Evolutionary conservation across 2,329 filamentous ascomycete genomes (phyloP), one percentile per base, ranked within the genome.

Genomic region (Apiospora hydei): DNA sequence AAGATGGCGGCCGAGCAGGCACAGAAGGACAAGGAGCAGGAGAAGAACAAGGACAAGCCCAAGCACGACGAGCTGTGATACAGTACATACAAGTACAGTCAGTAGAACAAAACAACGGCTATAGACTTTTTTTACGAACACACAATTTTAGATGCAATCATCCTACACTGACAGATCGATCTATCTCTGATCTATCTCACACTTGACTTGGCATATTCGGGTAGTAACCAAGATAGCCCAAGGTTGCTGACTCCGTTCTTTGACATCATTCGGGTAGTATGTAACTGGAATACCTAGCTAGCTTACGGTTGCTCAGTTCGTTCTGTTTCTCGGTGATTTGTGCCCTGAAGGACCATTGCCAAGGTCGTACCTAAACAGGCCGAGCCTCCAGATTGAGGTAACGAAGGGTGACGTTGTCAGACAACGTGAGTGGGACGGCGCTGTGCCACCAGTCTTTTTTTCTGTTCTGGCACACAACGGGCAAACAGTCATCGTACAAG

Each of bases 1-100:
- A 80, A 83, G 77, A 78, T 81, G 71, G 77, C 77, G 46, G 75
- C 80, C 75, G 80, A 83, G 73, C 76, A 80, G 73, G 75, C 76
- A 51, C 67, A 69, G 53, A 61, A 78, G 67, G 75, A 74, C 49
- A n/a, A 57, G 68, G 77, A 77, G 49, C 74, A 76, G 34, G 73
- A 77, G 46, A 51, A 74, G 34, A 38, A 38, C 34, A 38, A 38
- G 5, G 34, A 38, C 24, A 77, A 76, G 73, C 72, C 74, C 61
- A 78, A 77, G 64, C 76, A 79, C 71, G 78, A 80, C 47, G 77
- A 80, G 74, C 74, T 80, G 74, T 78, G 75, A 77, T 71, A 74
- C 74, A 68, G 61, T 69, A 72, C 72, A 66, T 67, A 75, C 74
- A 75, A 38, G 73, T 24, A 68, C 51, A 57, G 51, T 57, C 3